These are phyloP conservation scores for Ogataea ramenticola DNA, from an alignment of 805 yeast species.

Conservation along the genomic window DNA sequence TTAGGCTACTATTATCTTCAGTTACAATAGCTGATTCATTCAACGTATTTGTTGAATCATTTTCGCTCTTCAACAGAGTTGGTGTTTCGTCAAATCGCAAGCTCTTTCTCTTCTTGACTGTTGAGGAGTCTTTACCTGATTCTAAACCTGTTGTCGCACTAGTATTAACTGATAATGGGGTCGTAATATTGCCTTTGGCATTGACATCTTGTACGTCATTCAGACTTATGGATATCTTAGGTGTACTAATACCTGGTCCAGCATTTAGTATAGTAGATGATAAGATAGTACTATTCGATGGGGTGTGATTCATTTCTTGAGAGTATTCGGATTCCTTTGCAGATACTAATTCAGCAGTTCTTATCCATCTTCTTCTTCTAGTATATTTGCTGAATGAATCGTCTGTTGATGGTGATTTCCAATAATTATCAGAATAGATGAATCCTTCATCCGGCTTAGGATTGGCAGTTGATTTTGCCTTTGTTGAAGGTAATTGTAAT, in stretches of 20 bases:
- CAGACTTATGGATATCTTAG: constrained; percentile 7
- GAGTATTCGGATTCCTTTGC: constrained; percentile 9
- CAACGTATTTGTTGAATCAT: background rate
- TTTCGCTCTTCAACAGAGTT: constrained; percentile 5
- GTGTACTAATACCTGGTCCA: background rate
- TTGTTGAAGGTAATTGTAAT: constrained; percentile 58
- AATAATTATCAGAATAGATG: constrained; percentile 84
- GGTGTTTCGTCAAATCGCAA: constrained; percentile 20
- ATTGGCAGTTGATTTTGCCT: constrained; percentile 53
- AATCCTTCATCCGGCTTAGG: constrained; percentile 81
- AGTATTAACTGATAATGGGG: constrained; percentile 4
- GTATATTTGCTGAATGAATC: constrained; percentile 88
- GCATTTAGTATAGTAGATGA: background rate
- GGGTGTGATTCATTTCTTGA: background rate
- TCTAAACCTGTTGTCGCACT: constrained; percentile 3
- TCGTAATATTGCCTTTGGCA: constrained; percentile 16
- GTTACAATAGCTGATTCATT: too few species aligned
- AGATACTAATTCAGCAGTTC: constrained; percentile 80
- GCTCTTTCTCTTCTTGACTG: constrained; percentile 18
- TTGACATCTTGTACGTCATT: constrained; percentile 15
- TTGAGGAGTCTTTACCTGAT: background rate
- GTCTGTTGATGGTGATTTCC: constrained; percentile 87
- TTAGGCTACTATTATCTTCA: too few species aligned
- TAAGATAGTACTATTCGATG: background rate
- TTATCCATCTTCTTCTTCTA: constrained; percentile 90